Conservation (phyloP, 2,329 filamentous ascomycete species). For the Diaporthe sp. region DNA sequence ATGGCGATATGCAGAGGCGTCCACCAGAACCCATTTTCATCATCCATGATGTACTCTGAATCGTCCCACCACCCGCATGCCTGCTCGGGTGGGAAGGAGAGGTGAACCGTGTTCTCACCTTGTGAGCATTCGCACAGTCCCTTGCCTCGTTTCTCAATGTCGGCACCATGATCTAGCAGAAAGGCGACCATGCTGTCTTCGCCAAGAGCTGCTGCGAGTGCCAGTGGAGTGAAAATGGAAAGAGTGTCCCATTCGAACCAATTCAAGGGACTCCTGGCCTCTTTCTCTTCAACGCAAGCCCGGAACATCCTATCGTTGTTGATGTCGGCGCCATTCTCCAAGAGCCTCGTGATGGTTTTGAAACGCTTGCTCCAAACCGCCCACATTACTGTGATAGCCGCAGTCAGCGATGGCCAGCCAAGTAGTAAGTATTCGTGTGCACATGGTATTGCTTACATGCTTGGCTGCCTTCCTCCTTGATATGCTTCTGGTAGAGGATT, state of each 20-base stretch:
- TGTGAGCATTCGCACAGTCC: background rate
- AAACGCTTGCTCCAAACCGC: background rate
- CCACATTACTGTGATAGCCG: background rate
- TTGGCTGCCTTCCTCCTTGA: background rate
- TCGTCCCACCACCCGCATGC: no score
- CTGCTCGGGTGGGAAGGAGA: no score
- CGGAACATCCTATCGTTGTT: background rate
- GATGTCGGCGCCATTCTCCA: constrained; percentile 19
- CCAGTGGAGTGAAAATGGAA: background rate
- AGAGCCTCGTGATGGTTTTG: background rate
- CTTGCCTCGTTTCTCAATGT: background rate
- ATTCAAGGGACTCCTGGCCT: background rate
- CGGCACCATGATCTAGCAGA: background rate
- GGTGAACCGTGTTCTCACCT: no score
- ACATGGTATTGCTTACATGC: background rate
- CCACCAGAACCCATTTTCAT: background rate
- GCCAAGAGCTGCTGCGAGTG: background rate
- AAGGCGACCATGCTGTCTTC: background rate
- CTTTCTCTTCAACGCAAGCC: background rate
- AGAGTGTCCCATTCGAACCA: background rate
- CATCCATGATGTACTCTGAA: background rate
- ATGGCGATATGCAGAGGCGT: background rate
- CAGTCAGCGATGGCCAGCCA: background rate
- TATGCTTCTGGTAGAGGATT: background rate
- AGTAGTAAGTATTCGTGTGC: no score